These are phyloP conservation scores for Gaeumannomyces tritici DNA, from an alignment of 2,329 filamentous ascomycete genomes.

Conservation along the genomic window DNA sequence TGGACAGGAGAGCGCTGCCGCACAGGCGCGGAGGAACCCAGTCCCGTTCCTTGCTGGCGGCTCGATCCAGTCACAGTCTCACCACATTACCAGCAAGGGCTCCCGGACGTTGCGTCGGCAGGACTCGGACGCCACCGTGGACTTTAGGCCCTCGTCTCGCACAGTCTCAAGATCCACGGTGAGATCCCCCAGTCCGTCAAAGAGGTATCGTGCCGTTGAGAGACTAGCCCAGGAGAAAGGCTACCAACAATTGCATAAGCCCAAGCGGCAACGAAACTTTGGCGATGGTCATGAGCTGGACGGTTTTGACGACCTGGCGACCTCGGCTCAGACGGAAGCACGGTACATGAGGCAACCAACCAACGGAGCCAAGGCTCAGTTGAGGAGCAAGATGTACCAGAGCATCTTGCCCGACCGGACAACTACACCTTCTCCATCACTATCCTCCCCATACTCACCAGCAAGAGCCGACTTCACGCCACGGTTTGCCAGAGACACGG, in stretches of 20 bases:
- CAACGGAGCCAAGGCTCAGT: constrained; percentile 54
- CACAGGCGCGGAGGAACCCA: constrained; percentile 48
- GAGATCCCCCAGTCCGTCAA: constrained; percentile 50
- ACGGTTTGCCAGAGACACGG: constrained; percentile 55
- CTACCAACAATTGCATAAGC: constrained; percentile 64
- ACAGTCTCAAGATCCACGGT: constrained; percentile 47
- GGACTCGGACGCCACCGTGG: constrained; percentile 64
- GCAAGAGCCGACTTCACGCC: constrained; percentile 45
- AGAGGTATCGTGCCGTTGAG: constrained; percentile 29
- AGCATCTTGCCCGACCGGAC: constrained; percentile 44
- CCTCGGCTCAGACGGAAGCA: constrained; percentile 71
- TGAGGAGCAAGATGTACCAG: constrained; percentile 48
- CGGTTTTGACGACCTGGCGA: constrained; percentile 88
- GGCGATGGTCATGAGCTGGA: constrained; percentile 91
- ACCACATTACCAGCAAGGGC: constrained; percentile 66
- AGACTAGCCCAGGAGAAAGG: constrained; percentile 33
- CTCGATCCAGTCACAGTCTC: constrained; percentile 54
- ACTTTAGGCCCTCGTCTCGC: constrained; percentile 47
- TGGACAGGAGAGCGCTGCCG: constrained; percentile 38
- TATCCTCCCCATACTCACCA: constrained; percentile 42
- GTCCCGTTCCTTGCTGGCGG: constrained; percentile 75
- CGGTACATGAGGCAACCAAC: constrained; percentile 74
- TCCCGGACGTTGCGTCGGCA: constrained; percentile 67
- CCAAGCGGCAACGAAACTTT: constrained; percentile 62
- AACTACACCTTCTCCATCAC: constrained; percentile 39